Conservation (phyloP, 2,329 filamentous ascomycete genomes). For the Alternaria postmessia region DNA sequence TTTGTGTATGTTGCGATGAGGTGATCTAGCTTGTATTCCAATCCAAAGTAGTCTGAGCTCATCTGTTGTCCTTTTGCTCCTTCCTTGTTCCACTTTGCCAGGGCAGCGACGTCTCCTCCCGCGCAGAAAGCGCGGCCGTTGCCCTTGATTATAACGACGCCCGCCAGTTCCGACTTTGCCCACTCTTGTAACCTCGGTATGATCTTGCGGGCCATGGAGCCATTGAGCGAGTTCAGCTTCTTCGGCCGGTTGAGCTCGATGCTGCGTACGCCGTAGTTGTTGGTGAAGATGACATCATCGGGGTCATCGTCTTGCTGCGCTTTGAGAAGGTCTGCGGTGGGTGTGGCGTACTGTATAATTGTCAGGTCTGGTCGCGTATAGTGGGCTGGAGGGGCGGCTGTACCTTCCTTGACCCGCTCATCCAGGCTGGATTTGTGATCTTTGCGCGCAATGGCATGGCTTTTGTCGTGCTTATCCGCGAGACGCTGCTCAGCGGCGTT, state of each 20-base stretch:
- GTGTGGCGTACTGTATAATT: slow-evolving; percentile 46
- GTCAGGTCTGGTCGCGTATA: slow-evolving; percentile 13
- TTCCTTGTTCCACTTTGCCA: slow-evolving; percentile 76
- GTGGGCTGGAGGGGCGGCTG: slow-evolving; percentile 8
- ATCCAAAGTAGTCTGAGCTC: slow-evolving; percentile 85
- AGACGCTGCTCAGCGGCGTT: slow-evolving; percentile 51
- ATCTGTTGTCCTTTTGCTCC: slow-evolving; percentile 74
- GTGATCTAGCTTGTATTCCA: slow-evolving; percentile 97
- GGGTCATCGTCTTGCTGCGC: slow-evolving; percentile 74
- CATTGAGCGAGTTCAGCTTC: slow-evolving; percentile 92
- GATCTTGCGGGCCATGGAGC: slow-evolving; percentile 95
- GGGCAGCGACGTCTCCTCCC: slow-evolving; percentile 84
- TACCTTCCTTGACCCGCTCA: slow-evolving; percentile 63
- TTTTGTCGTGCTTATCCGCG: slow-evolving; percentile 37
- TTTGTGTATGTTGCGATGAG: slow-evolving; percentile 92
- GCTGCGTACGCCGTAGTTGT: slow-evolving; percentile 85
- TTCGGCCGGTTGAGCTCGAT: slow-evolving; percentile 92
- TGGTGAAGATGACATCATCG: slow-evolving; percentile 93
- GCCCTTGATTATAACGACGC: slow-evolving; percentile 91
- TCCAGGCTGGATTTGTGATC: slow-evolving; percentile 66
- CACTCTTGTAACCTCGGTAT: slow-evolving; percentile 88
- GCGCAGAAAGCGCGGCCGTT: slow-evolving; percentile 89
- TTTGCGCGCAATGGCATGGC: slow-evolving; percentile 85
- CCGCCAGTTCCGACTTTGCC: slow-evolving; percentile 93
- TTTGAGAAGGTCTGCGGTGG: slow-evolving; percentile 51